A percentile compares a stretch with the other conserved stretches of the same genome.
Conservation (phyloP, 2,329 filamentous ascomycete genomes). For the Zymoseptoria pseudotritici region DNA sequence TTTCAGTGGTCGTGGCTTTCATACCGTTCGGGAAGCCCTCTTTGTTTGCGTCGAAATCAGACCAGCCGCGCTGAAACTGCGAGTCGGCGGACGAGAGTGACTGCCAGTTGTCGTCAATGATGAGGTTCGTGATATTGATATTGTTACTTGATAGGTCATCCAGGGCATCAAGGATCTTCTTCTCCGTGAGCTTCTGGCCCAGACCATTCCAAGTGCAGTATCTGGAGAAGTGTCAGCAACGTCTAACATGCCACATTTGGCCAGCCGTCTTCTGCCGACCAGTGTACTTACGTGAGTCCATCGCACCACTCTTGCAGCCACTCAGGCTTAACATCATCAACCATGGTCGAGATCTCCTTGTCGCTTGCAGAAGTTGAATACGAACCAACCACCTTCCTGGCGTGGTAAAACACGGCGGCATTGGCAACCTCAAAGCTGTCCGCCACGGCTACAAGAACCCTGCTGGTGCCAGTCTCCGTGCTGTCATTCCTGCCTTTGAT, state of each 20-base stretch:
- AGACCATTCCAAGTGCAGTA: constrained; percentile 97
- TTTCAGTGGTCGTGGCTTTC: constrained; percentile 59
- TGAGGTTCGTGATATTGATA: constrained; percentile 74
- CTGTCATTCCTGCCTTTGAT: constrained; percentile 68
- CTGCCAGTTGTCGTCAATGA: constrained; percentile 98
- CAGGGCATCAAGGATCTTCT: constrained; percentile 70
- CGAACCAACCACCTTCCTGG: constrained; percentile 55
- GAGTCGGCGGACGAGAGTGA: constrained; percentile 54
- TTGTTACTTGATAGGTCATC: constrained; percentile 61
- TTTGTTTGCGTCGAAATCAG: constrained; percentile 77
- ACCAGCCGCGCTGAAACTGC: constrained; percentile 56
- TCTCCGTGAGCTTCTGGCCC: constrained; percentile 72
- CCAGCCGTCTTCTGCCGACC: background rate
- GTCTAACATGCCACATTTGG: constrained; percentile 57
- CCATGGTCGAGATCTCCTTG: constrained; percentile 40
- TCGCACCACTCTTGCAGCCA: constrained; percentile 71
- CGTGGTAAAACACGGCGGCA: constrained; percentile 78
- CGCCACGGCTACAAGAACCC: constrained; percentile 63
- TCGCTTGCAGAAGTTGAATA: constrained; percentile 38
- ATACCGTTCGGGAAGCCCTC: constrained; percentile 73
- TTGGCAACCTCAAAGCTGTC: constrained; percentile 67
- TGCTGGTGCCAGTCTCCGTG: constrained; percentile 46
- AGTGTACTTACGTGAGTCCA: background rate
- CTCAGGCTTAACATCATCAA: constrained; percentile 43
- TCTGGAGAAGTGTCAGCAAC: constrained; percentile 45